phyloP scores from a whole-genome alignment of 202 grass and related monocot species.

The Schoenoplectus triqueter region DNA sequence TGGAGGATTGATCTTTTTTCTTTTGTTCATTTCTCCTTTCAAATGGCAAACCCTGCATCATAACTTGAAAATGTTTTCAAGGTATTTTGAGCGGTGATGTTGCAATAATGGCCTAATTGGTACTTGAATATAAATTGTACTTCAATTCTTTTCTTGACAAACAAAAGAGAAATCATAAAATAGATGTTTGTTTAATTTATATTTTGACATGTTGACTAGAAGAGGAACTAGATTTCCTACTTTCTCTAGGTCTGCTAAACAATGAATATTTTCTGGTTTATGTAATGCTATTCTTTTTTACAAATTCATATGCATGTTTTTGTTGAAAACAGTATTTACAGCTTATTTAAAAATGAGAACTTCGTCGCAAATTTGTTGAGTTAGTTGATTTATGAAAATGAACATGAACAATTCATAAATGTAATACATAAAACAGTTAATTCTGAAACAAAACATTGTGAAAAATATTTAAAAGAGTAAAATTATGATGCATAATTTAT shows the following conservation, averaged over 20 bases:
- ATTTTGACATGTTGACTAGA: neutral
- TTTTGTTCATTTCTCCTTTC: slow-evolving; percentile 2
- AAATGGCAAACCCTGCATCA: slow-evolving; percentile 6
- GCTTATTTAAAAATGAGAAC: neutral
- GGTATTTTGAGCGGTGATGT: slow-evolving; percentile 17
- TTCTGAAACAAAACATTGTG: too few relatives aligned
- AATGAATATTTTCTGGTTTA: neutral
- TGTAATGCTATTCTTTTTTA: neutral
- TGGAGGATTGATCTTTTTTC: neutral
- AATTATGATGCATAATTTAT: too few relatives aligned
- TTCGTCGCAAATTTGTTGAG: neutral
- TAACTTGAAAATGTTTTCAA: slow-evolving; percentile 23
- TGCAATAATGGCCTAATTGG: slow-evolving; percentile 36
- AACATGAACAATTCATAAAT: neutral
- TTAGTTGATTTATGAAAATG: neutral
- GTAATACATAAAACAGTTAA: neutral
- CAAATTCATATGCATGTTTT: too few relatives aligned
- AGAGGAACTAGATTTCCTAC: neutral
- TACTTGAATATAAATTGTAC: slow-evolving; percentile 10
- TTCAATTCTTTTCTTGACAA: slow-evolving; percentile 24
- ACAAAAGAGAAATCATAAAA: slow-evolving; percentile 20
- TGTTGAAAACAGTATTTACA: too few relatives aligned
- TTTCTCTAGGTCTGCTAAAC: neutral
- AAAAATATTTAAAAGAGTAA: too few relatives aligned
- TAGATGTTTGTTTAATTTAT: neutral